Conservation (phyloP, 2,329 filamentous ascomycete species). For the Apiospora koreana region DNA sequence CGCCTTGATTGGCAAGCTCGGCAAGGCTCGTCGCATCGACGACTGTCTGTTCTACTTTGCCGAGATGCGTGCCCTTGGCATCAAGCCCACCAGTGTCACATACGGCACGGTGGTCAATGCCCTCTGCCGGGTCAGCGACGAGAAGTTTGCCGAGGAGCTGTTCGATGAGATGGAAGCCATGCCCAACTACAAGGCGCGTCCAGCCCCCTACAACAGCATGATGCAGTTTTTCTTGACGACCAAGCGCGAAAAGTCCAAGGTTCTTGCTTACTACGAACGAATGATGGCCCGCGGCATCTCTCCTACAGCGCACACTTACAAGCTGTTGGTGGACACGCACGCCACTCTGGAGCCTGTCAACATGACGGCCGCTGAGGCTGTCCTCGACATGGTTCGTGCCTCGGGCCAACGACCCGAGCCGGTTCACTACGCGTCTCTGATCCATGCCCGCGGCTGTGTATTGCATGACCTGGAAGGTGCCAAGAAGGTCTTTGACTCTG, state of each 20-base stretch:
- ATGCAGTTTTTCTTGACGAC: slow-evolving; percentile 99
- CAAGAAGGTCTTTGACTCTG: slow-evolving; percentile 76
- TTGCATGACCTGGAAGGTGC: slow-evolving; percentile 88
- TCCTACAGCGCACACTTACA: slow-evolving; percentile 95
- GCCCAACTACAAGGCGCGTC: slow-evolving; percentile 97
- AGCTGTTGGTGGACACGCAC: slow-evolving; percentile 93
- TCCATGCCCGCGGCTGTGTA: slow-evolving; percentile 94
- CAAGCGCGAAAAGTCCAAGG: slow-evolving; percentile 93
- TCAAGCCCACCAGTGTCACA: slow-evolving; percentile 95
- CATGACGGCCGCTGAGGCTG: slow-evolving; percentile 82
- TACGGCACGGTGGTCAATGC: slow-evolving; percentile 99
- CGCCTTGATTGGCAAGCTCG: slow-evolving; percentile 94
- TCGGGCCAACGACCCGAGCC: slow-evolving; percentile 80
- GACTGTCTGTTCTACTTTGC: slow-evolving; percentile 98
- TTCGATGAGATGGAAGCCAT: slow-evolving; percentile 99
- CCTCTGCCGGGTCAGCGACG: slow-evolving; percentile 93
- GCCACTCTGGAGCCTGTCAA: slow-evolving; percentile 90
- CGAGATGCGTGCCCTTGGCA: slow-evolving; percentile 91
- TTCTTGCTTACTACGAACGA: slow-evolving; percentile 89
- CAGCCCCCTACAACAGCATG: slow-evolving; percentile 97
- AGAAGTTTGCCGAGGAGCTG: slow-evolving; percentile 95
- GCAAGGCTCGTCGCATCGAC: slow-evolving; percentile 95
- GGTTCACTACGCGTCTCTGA: slow-evolving; percentile 92
- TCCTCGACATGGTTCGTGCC: slow-evolving; percentile 76
- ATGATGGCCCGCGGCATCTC: slow-evolving; percentile 87